Base-by-base conservation (phyloP, 176 grass and related monocot genomes). In the Musa troglodytarum region DNA sequence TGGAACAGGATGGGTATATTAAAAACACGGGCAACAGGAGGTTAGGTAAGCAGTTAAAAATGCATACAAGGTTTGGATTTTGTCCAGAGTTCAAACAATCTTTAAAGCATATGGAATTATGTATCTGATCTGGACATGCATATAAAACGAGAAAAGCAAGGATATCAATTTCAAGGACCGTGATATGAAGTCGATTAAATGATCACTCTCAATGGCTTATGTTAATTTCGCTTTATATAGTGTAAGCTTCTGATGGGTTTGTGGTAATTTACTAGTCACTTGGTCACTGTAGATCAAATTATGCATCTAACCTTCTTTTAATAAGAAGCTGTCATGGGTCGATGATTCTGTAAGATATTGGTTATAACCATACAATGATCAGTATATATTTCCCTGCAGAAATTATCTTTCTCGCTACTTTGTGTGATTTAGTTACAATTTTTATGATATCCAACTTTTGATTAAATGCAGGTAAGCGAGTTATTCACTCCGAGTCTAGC, bases 1-100 rank as follows among this genome's bases (percentile, higher is more conserved):
- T 99, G 95, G 80, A 90, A 75, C 90, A 87, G 71, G 95, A 99
- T 23, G 88, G 95, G 81, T 99, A 89, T 51, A 26, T 99, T 26
- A 94, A 94, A 84, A 94, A 81, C 76, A 87, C 90, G 62, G 63
- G 66, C 68, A 99, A 83, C 76, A 81, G 90, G 89, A 93, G 86
- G 81, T 77, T 98, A 73, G 95, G 95, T 98, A 93, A 89, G 64
- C 68, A 63, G 49, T 56, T 69, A 24, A 84, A 86, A 52, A 52
- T 66, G 6, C 67, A 20, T 29, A 9, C 49, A 55, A 28, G 61
- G 49, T 49, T 21, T 70, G 28, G 50, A 50, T 2, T 70, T 21
- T n/a, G 14, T 10, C 8, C 3, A 43, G 34, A 43, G 4, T 43
- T 43, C 34, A 50, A 51, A 0, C 61, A 63, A 21, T 10, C n/a